Percentiles rank a stretch among this genome's conserved stretches.
Conservation (phyloP, 192 early-diverging fungal species). For the Coemansia sp. region DNA sequence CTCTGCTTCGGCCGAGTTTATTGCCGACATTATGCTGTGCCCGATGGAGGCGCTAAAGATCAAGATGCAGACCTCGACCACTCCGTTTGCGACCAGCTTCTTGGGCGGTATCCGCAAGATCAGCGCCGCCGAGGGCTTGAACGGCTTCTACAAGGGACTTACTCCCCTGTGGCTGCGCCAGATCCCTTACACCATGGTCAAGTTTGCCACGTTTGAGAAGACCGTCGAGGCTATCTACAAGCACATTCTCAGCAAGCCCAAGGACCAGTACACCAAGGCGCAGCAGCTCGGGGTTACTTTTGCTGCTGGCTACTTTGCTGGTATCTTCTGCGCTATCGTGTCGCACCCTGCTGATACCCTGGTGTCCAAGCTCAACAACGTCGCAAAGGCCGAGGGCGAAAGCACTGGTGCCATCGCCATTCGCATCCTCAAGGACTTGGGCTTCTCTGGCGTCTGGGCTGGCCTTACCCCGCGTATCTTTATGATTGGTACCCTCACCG, state of each 20-base stretch:
- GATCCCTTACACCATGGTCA: conserved; percentile 84
- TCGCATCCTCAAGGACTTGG: conserved; percentile 61
- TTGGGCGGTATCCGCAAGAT: conserved; percentile 64
- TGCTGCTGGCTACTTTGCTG: conserved; percentile 83
- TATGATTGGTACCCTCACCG: conserved; percentile 91
- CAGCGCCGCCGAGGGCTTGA: conserved; percentile 58
- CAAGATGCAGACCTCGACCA: conserved; percentile 77
- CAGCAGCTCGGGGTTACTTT: conserved; percentile 78
- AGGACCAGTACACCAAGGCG: conserved; percentile 66
- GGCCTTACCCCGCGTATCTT: conserved; percentile 83
- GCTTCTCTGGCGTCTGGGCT: conserved; percentile 68
- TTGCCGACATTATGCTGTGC: conserved; percentile 81
- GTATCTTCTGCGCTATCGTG: conserved; percentile 85
- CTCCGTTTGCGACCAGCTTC: conserved; percentile 70
- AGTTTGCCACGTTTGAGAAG: conserved; percentile 83
- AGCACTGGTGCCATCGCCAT: conserved; percentile 52
- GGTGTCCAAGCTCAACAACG: conserved; percentile 67
- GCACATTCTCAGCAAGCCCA: conserved; percentile 61
- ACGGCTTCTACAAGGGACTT: conserved; percentile 71
- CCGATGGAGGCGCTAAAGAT: conserved; percentile 86
- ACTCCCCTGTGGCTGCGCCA: conserved; percentile 78
- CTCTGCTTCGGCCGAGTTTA: conserved; percentile 76
- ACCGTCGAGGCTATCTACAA: conserved; percentile 68
- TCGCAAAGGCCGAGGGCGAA: conserved; percentile 58
- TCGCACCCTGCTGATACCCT: conserved; percentile 89